A percentile compares a stretch with the other conserved stretches of the same genome.
Evolutionary conservation across 2,329 filamentous ascomycete species (phyloP).

Genomic region (Penicillium sp.): DNA sequence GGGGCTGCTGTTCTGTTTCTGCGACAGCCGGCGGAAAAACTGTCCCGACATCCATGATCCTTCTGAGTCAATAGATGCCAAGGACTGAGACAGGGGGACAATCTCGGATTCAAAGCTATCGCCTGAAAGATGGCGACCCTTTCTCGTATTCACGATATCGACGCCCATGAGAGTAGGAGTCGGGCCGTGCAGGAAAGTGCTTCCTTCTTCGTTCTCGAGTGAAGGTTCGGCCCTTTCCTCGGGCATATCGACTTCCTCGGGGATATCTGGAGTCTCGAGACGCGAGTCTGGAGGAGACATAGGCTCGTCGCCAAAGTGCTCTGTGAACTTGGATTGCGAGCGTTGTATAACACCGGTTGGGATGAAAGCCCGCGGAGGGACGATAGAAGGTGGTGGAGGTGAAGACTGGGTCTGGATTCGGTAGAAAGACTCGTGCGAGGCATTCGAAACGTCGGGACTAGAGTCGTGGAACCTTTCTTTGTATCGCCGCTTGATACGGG

Average conservation of each 20-base stretch:
- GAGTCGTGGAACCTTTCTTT: constrained; percentile 53
- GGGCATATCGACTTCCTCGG: constrained; percentile 56
- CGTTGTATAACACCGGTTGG: constrained; percentile 68
- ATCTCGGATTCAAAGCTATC: constrained; percentile 52
- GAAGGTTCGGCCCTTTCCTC: constrained; percentile 32
- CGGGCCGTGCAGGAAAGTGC: constrained; percentile 29
- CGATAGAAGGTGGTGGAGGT: constrained; percentile 36
- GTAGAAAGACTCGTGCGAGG: constrained; percentile 83
- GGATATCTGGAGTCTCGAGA: constrained; percentile 74
- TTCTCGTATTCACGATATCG: constrained; percentile 36
- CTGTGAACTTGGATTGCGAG: constrained; percentile 86
- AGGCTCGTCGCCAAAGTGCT: constrained; percentile 85
- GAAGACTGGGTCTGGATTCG: constrained; percentile 57
- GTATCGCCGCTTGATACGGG: constrained; percentile 59
- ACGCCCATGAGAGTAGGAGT: constrained; percentile 28
- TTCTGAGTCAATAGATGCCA: constrained; percentile 94
- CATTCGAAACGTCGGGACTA: constrained; percentile 86
- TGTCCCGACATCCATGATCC: constrained; percentile 92
- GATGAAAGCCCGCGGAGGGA: constrained; percentile 48
- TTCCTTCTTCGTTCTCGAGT: constrained; percentile 25
- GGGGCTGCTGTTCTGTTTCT: constrained; percentile 38
- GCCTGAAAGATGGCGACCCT: constrained; percentile 40
- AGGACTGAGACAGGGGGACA: constrained; percentile 70
- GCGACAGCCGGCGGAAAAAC: constrained; percentile 55
- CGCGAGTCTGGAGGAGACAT: constrained; percentile 83